phyloP scores from a whole-genome alignment of 768 basidiomycete species.

The Collybia sp. region DNA sequence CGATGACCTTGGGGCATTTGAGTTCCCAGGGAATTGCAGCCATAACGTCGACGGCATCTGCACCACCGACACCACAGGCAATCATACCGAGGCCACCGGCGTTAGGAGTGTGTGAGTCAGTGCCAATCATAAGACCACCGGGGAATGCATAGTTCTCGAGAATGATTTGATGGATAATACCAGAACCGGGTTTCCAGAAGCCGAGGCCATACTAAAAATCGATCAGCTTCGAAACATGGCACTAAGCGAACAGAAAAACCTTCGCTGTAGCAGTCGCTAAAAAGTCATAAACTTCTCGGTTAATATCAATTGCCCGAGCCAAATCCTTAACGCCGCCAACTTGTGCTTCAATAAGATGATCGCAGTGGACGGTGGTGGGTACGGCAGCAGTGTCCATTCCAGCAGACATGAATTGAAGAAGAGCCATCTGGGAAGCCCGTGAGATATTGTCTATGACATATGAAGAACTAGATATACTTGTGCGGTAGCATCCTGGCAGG shows the following conservation, averaged over 20 bases:
- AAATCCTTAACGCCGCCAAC: slow-evolving; percentile 92
- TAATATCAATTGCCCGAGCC: slow-evolving; percentile 84
- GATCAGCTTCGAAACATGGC: not conserved
- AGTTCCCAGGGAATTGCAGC: slow-evolving; percentile 98
- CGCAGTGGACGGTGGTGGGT: slow-evolving; percentile 98
- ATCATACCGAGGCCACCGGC: slow-evolving; percentile 99
- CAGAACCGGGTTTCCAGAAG: slow-evolving; percentile 99
- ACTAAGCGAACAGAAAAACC: slow-evolving; percentile 29
- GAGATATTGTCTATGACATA: slow-evolving; percentile 16
- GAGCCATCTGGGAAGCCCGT: slow-evolving; percentile 78
- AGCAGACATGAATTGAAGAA: slow-evolving; percentile 99
- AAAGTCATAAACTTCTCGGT: slow-evolving; percentile 99
- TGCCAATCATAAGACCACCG: slow-evolving; percentile 99
- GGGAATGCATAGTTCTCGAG: slow-evolving; percentile 99
- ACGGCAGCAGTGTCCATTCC: slow-evolving; percentile 98
- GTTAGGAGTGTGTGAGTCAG: slow-evolving; percentile 98
- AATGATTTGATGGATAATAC: slow-evolving; percentile 99
- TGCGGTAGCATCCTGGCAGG: slow-evolving; percentile 88
- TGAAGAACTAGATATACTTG: slow-evolving; percentile 42
- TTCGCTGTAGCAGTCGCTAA: slow-evolving; percentile 95
- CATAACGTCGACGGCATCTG: slow-evolving; percentile 99
- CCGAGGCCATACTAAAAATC: slow-evolving; percentile 84
- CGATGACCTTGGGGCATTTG: slow-evolving; percentile 99
- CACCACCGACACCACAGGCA: slow-evolving; percentile 99
- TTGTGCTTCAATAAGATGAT: slow-evolving; percentile 98